These are phyloP conservation scores for Kentomonas sorsogonicus DNA, from an alignment of 208 protist species.

Conservation along the genomic window DNA sequence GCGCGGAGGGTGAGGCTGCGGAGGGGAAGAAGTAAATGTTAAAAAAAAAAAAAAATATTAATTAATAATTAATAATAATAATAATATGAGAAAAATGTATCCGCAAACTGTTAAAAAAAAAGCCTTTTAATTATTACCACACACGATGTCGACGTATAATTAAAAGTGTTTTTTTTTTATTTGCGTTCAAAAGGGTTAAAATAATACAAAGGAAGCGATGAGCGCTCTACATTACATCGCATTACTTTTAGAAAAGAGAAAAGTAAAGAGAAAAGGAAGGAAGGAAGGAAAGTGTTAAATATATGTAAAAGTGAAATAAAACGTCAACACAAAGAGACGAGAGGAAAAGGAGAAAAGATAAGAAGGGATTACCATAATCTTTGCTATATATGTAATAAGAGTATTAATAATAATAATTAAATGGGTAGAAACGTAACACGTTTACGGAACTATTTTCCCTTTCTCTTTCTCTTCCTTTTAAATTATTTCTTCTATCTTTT, in stretches of 20 bases:
- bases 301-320: neutral
- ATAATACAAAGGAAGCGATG: no score
- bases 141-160: neutral
- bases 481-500: conserved; percentile 7
- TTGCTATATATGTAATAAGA: conserved; percentile 1
- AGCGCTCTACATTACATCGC: no score
- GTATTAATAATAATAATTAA: neutral
- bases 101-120: no score
- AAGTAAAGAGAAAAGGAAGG: neutral
- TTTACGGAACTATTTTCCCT: neutral
- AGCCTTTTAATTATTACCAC: neutral
- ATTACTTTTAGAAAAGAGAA: no score
- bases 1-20: neutral
- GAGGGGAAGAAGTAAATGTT: conserved; percentile 16
- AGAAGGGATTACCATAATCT: neutral
- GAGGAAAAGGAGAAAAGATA: neutral
- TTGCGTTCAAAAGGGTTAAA: neutral
- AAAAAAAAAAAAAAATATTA: conserved; percentile 2
- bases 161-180: neutral
- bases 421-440: neutral
- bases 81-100: conserved; percentile 8
- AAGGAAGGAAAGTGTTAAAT: neutral
- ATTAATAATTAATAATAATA: conserved; percentile 4
- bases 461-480: conserved; percentile 10
- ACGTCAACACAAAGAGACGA: neutral